Conservation (phyloP, 306 rosid species). For the Astragalus glycyphyllos region DNA sequence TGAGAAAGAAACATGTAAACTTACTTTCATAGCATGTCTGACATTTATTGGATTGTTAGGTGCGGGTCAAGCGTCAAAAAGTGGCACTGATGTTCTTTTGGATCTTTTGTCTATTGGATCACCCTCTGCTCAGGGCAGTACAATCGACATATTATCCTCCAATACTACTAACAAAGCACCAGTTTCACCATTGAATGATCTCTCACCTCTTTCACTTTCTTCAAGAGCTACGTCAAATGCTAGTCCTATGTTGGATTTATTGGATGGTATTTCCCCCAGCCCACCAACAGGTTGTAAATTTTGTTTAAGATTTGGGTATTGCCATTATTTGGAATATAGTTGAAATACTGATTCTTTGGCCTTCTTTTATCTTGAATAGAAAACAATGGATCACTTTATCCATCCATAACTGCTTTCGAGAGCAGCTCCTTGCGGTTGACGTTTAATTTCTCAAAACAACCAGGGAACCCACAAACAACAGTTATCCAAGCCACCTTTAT, state of each 20-base stretch:
- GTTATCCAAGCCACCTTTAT: constrained; percentile 71
- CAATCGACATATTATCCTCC: constrained; percentile 61
- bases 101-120: constrained; percentile 89
- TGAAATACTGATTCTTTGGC: constrained; percentile 36
- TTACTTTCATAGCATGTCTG: constrained; percentile 29
- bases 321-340: constrained; percentile 35
- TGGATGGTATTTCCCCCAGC: constrained; percentile 69
- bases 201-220: constrained; percentile 70
- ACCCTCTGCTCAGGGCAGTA: constrained; percentile 58
- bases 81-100: constrained; percentile 79
- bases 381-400: constrained; percentile 76
- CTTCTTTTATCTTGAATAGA: constrained; percentile 55
- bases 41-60: constrained; percentile 54
- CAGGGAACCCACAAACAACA: constrained; percentile 87
- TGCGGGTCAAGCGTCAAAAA: constrained; percentile 55
- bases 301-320: constrained; percentile 25
- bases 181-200: constrained; percentile 67
- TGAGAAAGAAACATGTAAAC: constrained; percentile 32
- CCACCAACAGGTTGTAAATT: constrained; percentile 57
- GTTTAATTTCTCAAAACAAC: constrained; percentile 78
- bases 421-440: constrained; percentile 81
- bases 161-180: constrained; percentile 58
- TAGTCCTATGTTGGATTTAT: constrained; percentile 75
- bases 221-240: constrained; percentile 57
- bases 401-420: constrained; percentile 84